A percentile compares a stretch with the other conserved stretches of the same genome.
Conservation (phyloP, 2,329 filamentous ascomycete genomes). For the Penicillium italicum region DNA sequence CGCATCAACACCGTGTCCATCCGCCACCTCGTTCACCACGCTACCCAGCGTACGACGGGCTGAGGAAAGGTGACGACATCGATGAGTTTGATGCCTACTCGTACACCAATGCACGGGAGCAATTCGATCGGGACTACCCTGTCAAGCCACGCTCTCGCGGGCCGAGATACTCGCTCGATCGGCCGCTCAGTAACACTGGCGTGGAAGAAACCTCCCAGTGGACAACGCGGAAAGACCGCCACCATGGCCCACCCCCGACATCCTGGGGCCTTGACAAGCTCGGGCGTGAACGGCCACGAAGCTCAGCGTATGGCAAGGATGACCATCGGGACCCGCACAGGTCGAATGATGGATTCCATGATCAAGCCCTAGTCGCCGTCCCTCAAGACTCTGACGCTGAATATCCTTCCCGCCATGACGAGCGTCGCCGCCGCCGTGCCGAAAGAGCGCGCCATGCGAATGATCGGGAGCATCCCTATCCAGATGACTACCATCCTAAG, state of each 20-base stretch:
- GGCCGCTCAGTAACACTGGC: slow-evolving; percentile 41
- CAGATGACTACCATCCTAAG: slow-evolving; percentile 23
- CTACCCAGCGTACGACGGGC: slow-evolving; percentile 30
- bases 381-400: slow-evolving; percentile 49
- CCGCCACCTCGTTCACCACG: slow-evolving; percentile 24
- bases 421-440: slow-evolving; percentile 40
- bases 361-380: slow-evolving; percentile 44
- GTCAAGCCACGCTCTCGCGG: slow-evolving; percentile 34
- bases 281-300: slow-evolving; percentile 29
- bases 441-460: slow-evolving; percentile 23
- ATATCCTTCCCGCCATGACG: slow-evolving; percentile 43
- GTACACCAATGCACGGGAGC: slow-evolving; percentile 47
- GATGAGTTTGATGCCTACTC: slow-evolving; percentile 45
- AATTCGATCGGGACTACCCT: slow-evolving; percentile 46
- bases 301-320: slow-evolving; percentile 29
- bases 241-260: slow-evolving; percentile 37
- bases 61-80: slow-evolving; percentile 37
- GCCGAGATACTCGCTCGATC: slow-evolving; percentile 24
- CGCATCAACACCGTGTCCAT: slow-evolving; percentile 23
- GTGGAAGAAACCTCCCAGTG: slow-evolving; percentile 34
- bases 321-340: slow-evolving; percentile 37
- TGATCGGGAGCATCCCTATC: slow-evolving; percentile 13
- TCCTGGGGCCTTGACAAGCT: slow-evolving; percentile 38
- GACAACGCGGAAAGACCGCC: slow-evolving; percentile 28
- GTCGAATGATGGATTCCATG: slow-evolving; percentile 36